A percentile compares a stretch with the other conserved stretches of the same genome.
Conservation (phyloP, 2,329 filamentous ascomycete species). For the Ophiostoma populinum region DNA sequence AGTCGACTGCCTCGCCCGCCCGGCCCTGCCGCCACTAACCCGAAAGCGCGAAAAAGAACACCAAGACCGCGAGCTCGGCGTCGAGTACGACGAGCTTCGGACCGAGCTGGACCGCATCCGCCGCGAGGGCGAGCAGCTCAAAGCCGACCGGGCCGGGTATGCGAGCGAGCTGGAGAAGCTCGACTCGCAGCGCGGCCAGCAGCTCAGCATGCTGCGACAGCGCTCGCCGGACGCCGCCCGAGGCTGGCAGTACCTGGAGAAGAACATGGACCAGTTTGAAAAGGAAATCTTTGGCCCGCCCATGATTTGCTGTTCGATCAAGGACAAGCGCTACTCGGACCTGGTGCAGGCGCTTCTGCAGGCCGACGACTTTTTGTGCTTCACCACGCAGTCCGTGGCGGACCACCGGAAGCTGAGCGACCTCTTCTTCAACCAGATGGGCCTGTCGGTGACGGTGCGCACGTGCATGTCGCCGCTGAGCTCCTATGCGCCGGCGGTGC, state of each 20-base stretch:
- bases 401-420: slow-evolving; percentile 61
- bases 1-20: slow-evolving; percentile 21
- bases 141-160: slow-evolving; percentile 15
- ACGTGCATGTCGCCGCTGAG: slow-evolving; percentile 37
- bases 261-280: slow-evolving; percentile 51
- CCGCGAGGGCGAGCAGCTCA: slow-evolving; percentile 8
- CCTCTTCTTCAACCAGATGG: slow-evolving; percentile 44
- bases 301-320: slow-evolving; percentile 63
- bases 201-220: slow-evolving; percentile 20
- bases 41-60: slow-evolving; percentile 43
- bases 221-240: neutral
- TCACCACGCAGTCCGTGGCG: slow-evolving; percentile 58
- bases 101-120: slow-evolving; percentile 9
- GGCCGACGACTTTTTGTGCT: slow-evolving; percentile 37
- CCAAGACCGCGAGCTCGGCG: slow-evolving; percentile 31
- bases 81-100: slow-evolving; percentile 20
- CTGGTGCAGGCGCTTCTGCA: slow-evolving; percentile 35
- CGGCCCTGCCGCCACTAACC: slow-evolving; percentile 7
- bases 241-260: slow-evolving; percentile 70
- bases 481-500: slow-evolving; percentile 36
- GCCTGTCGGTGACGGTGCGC: slow-evolving; percentile 55
- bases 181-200: slow-evolving; percentile 36
- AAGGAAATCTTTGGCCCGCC: slow-evolving; percentile 67
- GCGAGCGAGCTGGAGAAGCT: slow-evolving; percentile 33
- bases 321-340: slow-evolving; percentile 47